Conservation (phyloP, 768 basidiomycete genomes). For the Tubosaeta brunneosetosa region DNA sequence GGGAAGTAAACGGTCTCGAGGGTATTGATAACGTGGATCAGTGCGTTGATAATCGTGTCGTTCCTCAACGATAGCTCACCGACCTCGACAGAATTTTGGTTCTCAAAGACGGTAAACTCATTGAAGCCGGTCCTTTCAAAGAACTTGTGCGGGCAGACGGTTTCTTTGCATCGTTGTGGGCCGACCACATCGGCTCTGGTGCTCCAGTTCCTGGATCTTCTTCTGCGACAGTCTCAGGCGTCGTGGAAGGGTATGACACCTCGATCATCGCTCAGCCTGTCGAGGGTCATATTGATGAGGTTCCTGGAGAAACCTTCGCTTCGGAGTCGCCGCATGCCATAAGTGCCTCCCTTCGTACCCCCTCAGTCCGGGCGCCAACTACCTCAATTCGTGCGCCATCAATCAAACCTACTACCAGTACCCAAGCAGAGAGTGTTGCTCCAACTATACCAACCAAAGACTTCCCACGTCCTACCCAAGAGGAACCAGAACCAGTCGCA, state of each 20-base stretch:
- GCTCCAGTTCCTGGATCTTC: slow-evolving; percentile 35
- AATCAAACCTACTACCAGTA: slow-evolving; percentile 20
- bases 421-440: slow-evolving; percentile 20
- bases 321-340: slow-evolving; percentile 15
- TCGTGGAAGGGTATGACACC: slow-evolving; percentile 24
- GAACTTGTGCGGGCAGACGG: slow-evolving; percentile 72
- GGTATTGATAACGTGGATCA: slow-evolving; percentile 59
- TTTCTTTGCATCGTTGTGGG: slow-evolving; percentile 84
- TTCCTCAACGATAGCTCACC: background rate
- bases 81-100: slow-evolving; percentile 67
- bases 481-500: slow-evolving; percentile 5
- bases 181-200: slow-evolving; percentile 68
- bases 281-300: slow-evolving; percentile 16
- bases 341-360: slow-evolving; percentile 14
- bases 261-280: slow-evolving; percentile 13
- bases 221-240: slow-evolving; percentile 22
- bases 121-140: slow-evolving; percentile 76
- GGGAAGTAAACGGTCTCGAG: slow-evolving; percentile 23
- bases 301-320: slow-evolving; percentile 1
- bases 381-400: slow-evolving; percentile 19
- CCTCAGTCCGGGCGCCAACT: slow-evolving; percentile 14
- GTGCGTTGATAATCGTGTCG: slow-evolving; percentile 33
- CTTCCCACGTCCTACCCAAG: slow-evolving; percentile 26
- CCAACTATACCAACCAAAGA: slow-evolving; percentile 29
- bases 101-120: slow-evolving; percentile 83